phyloP scores from a whole-genome alignment of 2,329 filamentous ascomycete species.

The Aspergillus neotritici region DNA sequence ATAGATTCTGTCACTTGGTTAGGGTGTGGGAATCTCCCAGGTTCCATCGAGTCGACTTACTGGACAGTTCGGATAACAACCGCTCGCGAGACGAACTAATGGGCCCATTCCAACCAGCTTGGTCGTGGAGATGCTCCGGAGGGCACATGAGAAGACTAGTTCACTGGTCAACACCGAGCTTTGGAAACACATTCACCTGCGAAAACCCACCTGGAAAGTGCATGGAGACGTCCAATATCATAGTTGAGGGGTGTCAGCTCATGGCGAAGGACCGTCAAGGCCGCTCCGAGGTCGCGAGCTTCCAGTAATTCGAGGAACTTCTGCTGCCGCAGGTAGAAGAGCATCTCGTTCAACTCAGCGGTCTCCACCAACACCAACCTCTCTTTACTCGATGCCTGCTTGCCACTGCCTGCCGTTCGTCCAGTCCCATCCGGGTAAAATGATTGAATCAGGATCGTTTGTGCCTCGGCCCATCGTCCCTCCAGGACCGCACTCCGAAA shows the following conservation, averaged over 20 bases:
- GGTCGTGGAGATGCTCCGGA: constrained; percentile 66
- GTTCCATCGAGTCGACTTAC: constrained; percentile 47
- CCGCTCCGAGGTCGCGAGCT: constrained; percentile 63
- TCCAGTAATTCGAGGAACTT: constrained; percentile 92
- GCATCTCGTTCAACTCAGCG: constrained; percentile 72
- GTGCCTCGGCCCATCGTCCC: constrained; percentile 81
- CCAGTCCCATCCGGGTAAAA: constrained; percentile 41
- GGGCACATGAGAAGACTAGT: constrained; percentile 81
- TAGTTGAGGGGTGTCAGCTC: constrained; percentile 83
- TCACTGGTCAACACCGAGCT: constrained; percentile 1
- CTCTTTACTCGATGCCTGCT: constrained; percentile 29
- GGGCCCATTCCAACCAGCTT: constrained; percentile 81
- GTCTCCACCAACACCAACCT: constrained; percentile 70
- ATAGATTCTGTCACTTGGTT: constrained; percentile 61
- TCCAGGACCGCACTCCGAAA: constrained; percentile 75
- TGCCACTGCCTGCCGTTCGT: constrained; percentile 34
- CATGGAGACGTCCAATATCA: constrained; percentile 70
- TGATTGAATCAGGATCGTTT: constrained; percentile 63
- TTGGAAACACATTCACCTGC: neutral
- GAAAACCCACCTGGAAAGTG: constrained; percentile 61
- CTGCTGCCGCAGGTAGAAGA: constrained; percentile 83
- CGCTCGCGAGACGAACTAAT: constrained; percentile 65
- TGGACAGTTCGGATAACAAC: constrained; percentile 76
- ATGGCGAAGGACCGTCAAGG: constrained; percentile 74
- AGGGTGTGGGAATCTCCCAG: neutral